Percentiles rank a stretch among this genome's conserved stretches.
Evolutionary conservation across 352 stramenopile species (phyloP).

Genomic region (Proteromonas lacertae): DNA sequence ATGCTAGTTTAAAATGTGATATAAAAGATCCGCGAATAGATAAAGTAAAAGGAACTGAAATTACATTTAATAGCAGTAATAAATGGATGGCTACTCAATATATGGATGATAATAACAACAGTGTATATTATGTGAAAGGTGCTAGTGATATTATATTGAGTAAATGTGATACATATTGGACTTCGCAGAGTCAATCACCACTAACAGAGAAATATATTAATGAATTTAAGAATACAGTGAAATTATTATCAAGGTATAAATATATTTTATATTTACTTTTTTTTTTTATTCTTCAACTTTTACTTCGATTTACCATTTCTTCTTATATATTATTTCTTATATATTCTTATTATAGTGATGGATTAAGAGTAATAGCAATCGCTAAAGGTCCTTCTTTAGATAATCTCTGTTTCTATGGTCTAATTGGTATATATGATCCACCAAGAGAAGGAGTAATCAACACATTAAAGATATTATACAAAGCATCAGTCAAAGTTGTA

Average conservation of each 20-base stretch:
- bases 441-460: slow-evolving; percentile 17
- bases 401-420: slow-evolving; percentile 47
- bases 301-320: too few species aligned
- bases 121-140: slow-evolving; percentile 59
- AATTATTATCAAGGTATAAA: too few species aligned
- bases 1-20: slow-evolving; percentile 69
- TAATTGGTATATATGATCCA: slow-evolving; percentile 60
- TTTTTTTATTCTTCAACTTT: too few species aligned
- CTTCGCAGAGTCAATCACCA: slow-evolving; percentile 21
- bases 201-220: slow-evolving; percentile 21
- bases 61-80: slow-evolving; percentile 69
- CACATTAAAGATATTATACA: slow-evolving; percentile 18
- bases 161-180: slow-evolving; percentile 31
- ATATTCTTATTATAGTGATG: too few species aligned
- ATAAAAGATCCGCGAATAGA: slow-evolving; percentile 37
- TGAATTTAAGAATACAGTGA: slow-evolving; percentile 22
- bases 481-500: slow-evolving; percentile 25
- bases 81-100: slow-evolving; percentile 71
- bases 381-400: slow-evolving; percentile 39
- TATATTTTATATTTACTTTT: too few species aligned
- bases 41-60: slow-evolving; percentile 32
- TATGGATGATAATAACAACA: slow-evolving; percentile 9
- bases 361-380: slow-evolving; percentile 30
- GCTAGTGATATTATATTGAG: slow-evolving; percentile 43
- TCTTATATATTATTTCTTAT: too few species aligned